phyloP scores from a whole-genome alignment of 768 basidiomycete genomes.

The Kwoniella heveanensis region DNA sequence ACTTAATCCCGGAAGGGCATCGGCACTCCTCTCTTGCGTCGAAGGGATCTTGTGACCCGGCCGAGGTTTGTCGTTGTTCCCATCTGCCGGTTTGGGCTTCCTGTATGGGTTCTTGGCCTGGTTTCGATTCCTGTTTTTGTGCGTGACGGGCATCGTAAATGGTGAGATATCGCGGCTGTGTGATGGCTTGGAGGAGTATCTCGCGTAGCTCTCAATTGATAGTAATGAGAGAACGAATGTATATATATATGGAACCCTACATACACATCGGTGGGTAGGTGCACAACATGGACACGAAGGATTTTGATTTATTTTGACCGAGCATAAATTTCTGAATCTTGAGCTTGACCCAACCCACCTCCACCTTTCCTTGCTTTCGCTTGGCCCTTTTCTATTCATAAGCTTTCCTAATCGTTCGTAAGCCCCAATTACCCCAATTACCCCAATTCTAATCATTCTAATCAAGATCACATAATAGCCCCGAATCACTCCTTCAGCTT shows the following conservation, averaged over 20 bases:
- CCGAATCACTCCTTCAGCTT: no score
- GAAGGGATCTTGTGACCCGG: constrained; percentile 21
- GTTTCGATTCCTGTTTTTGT: constrained; percentile 10
- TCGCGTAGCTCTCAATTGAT: no score
- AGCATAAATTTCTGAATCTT: constrained; percentile 10
- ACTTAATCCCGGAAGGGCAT: constrained; percentile 68
- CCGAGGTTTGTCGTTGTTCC: constrained; percentile 13
- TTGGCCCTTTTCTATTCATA: background rate
- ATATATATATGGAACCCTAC: no score
- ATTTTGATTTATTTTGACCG: constrained; percentile 4
- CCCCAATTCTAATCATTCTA: no score
- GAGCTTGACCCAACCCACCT: constrained; percentile 11
- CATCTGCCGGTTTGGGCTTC: constrained; percentile 10
- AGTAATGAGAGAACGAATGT: no score
- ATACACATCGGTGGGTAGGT: no score
- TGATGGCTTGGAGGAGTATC: no score
- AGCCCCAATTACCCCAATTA: no score
- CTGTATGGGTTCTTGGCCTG: constrained; percentile 11
- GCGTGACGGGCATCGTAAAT: constrained; percentile 8
- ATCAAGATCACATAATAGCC: no score
- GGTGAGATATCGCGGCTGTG: no score
- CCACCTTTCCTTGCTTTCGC: constrained; percentile 5
- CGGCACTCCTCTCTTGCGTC: constrained; percentile 32
- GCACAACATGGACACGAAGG: background rate
- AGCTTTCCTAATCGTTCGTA: background rate